Base-by-base conservation (phyloP, 2,329 filamentous ascomycete species). In the Fusarium sp. region DNA sequence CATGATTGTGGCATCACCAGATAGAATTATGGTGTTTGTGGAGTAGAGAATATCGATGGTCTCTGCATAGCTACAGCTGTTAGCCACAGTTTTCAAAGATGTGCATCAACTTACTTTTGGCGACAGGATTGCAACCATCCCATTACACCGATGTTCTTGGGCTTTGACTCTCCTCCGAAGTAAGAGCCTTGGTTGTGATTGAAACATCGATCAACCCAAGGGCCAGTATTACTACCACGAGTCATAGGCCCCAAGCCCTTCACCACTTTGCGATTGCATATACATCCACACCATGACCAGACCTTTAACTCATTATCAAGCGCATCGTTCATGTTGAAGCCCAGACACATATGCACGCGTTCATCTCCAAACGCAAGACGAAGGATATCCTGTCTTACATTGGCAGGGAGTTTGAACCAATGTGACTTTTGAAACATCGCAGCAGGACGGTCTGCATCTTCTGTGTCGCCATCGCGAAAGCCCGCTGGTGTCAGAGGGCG, bases 51-150 rank as follows among this genome's bases (percentile, higher is more conserved):
- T 3, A 17, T 61, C 56, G 3, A 65, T 50, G 0, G 60, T 13
- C 39, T 67, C 63, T 4, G 52, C 41, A 20, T 65, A 65, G n/a
- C 61, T 67, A 1, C 28, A 17, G 1, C 4, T 28, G 10, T 62
- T 2, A 54, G 3, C 22, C 1, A 46, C n/a, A 4, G 3, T 1
- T 14, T 32, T 4, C 3, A 10, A 8, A 11, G 8, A 39, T 6
- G 9, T 14, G 10, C 5, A 8, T 5, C 9, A 6, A 22, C 35
- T 40, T 30, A 47, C 56, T 56, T 59, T 48, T 59, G 56, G 14
- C 56, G 56, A 40, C 56, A 59, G 3, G 56, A 59, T 7, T 8
- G 33, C 6, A 59, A 3, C 56, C 56, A 59, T 1, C 56, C 56
- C 22, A 56, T 48, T 1, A 59, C 19, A 3, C 51, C 43, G 2